phyloP scores from a whole-genome alignment of 129 eudicot species.

The Flaveria sonorensis region DNA sequence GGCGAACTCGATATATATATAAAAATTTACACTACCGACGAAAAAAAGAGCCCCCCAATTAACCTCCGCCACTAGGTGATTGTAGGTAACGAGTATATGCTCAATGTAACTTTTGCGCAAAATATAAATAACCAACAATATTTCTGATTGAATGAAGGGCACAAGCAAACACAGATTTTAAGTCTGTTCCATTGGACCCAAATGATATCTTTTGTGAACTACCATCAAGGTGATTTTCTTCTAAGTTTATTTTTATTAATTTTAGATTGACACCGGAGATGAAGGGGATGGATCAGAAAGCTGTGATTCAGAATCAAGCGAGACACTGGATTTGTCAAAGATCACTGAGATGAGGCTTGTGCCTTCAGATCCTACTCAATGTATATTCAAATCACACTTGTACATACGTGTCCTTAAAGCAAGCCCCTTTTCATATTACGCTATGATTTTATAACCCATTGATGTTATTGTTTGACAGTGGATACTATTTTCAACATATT shows the following conservation, averaged over 20 bases:
- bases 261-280: conserved; percentile 72
- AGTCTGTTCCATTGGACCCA: not conserved
- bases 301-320: conserved; percentile 62
- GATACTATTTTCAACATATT: conserved; percentile 70
- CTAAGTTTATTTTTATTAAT: conserved; percentile 11
- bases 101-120: not conserved
- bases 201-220: not conserved
- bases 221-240: not conserved
- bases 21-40: too few species aligned
- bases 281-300: conserved; percentile 63
- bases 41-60: too few species aligned
- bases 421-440: conserved; percentile 2
- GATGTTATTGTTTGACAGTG: conserved; percentile 49
- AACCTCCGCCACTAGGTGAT: too few species aligned
- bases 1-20: too few species aligned
- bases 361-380: conserved; percentile 78
- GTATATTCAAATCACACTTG: conserved; percentile 39
- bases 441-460: not conserved
- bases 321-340: conserved; percentile 53
- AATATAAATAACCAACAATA: not conserved
- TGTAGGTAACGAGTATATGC: not conserved
- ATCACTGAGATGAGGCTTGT: conserved; percentile 87
- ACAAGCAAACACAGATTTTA: not conserved
- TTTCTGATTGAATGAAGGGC: not conserved
- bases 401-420: not conserved